Evolutionary conservation across 306 rosid species (phyloP).

Genomic region (Sesbania bispinosa): DNA sequence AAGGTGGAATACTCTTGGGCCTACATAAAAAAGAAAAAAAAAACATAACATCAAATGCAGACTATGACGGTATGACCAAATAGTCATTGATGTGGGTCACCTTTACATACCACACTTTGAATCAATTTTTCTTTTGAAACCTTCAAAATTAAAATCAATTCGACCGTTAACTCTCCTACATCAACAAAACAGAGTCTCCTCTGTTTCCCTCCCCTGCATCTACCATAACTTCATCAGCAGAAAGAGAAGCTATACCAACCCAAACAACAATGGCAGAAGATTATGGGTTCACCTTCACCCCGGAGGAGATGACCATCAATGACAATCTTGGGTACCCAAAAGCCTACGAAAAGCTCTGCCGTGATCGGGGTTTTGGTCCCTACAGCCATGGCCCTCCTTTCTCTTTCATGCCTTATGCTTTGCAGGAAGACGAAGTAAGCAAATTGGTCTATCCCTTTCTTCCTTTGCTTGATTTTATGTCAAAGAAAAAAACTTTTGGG

Average conservation of each 20-base stretch:
- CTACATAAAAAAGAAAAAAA: too few species aligned
- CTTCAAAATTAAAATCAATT: neutral
- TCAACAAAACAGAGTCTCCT: neutral
- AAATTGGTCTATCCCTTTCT: neutral
- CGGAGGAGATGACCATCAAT: slow-evolving; percentile 56
- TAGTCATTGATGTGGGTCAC: neutral
- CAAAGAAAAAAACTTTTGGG: neutral
- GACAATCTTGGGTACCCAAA: slow-evolving; percentile 81
- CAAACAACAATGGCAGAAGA: slow-evolving; percentile 54
- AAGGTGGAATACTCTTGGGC: neutral
- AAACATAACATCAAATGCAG: neutral
- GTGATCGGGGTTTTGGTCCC: slow-evolving; percentile 46
- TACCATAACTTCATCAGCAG: neutral
- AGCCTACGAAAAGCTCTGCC: slow-evolving; percentile 68
- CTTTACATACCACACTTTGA: neutral
- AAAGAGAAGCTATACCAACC: neutral
- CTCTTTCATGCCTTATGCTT: slow-evolving; percentile 67
- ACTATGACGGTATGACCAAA: neutral
- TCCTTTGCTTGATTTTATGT: neutral
- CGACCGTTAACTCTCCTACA: slow-evolving; percentile 46
- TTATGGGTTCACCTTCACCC: slow-evolving; percentile 45
- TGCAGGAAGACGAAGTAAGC: slow-evolving; percentile 68
- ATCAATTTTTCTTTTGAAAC: neutral
- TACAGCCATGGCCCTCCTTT: slow-evolving; percentile 78
- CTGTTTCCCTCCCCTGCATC: neutral